Evolutionary conservation across 768 basidiomycete genomes (phyloP).

Genomic region (Glaciozyma martinii): DNA sequence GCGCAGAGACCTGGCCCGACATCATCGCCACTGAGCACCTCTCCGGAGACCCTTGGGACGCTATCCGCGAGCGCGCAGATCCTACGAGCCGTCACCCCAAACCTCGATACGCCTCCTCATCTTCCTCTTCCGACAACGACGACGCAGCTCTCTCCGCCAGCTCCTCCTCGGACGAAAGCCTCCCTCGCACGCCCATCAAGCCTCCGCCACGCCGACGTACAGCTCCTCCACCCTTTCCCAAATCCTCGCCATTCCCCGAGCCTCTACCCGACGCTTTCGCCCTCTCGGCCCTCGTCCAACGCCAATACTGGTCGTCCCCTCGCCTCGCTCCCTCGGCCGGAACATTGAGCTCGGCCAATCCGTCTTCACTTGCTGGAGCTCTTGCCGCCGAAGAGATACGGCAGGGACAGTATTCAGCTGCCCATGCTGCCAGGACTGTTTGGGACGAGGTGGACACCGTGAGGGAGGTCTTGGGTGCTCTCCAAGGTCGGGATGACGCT

Average conservation of each 20-base stretch:
- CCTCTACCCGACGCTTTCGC: background rate
- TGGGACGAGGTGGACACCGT: background rate
- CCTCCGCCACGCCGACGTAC: too few relatives aligned
- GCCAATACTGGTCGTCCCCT: background rate
- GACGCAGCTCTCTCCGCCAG: too few relatives aligned
- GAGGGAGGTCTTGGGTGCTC: background rate
- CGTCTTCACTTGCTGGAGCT: background rate
- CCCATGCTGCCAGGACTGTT: background rate
- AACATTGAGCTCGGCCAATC: background rate
- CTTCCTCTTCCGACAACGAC: too few relatives aligned
- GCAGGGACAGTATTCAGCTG: background rate
- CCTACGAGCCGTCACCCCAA: background rate
- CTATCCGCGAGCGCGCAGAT: background rate
- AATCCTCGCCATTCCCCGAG: too few relatives aligned
- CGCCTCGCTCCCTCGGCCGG: background rate
- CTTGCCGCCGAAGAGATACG: background rate
- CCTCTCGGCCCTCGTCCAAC: background rate
- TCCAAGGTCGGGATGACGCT: background rate
- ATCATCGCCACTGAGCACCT: background rate
- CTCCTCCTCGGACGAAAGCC: too few relatives aligned
- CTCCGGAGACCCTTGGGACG: too few relatives aligned
- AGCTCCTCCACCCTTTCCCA: too few relatives aligned
- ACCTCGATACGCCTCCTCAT: too few relatives aligned
- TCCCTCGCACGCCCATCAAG: too few relatives aligned
- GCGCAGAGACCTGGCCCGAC: background rate